phyloP scores from a whole-genome alignment of 2,329 filamentous ascomycete genomes.

The Cladosporium sp. region DNA sequence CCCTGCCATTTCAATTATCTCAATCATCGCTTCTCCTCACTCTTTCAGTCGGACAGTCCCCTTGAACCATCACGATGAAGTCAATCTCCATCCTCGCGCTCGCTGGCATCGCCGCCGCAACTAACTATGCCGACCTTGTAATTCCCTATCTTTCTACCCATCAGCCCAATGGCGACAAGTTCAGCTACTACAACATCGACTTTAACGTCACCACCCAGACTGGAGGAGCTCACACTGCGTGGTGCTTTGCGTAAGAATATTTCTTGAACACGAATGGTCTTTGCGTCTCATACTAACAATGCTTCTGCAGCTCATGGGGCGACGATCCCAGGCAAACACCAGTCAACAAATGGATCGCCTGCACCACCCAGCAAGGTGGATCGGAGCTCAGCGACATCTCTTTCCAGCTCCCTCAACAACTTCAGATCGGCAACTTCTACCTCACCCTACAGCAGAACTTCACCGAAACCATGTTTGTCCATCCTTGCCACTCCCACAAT shows the following conservation, averaged over 20 bases:
- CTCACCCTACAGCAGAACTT: conserved; percentile 22
- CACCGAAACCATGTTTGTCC: conserved; percentile 13
- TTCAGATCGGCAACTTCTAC: conserved; percentile 27
- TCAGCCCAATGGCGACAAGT: conserved; percentile 25
- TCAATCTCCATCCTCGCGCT: not conserved
- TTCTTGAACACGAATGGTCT: not conserved
- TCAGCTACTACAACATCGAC: conserved; percentile 25
- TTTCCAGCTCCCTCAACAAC: conserved; percentile 24
- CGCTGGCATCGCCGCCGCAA: not conserved
- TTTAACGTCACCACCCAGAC: conserved; percentile 22
- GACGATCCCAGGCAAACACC: conserved; percentile 15
- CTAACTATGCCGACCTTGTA: not conserved
- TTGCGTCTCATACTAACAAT: not conserved
- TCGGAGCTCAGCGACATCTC: conserved; percentile 16
- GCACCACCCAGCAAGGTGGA: conserved; percentile 1
- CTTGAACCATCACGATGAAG: not conserved
- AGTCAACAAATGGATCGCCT: conserved; percentile 22
- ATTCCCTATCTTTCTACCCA: conserved; percentile 18
- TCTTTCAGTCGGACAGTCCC: too few species aligned
- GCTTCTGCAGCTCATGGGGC: not conserved
- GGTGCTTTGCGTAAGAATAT: conserved; percentile 14
- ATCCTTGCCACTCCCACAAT: not conserved
- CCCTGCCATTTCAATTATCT: not conserved
- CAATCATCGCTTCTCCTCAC: too few species aligned
- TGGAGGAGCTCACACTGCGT: conserved; percentile 14